Base-by-base conservation (phyloP, 768 basidiomycete genomes). In the Crucibulum laeve region DNA sequence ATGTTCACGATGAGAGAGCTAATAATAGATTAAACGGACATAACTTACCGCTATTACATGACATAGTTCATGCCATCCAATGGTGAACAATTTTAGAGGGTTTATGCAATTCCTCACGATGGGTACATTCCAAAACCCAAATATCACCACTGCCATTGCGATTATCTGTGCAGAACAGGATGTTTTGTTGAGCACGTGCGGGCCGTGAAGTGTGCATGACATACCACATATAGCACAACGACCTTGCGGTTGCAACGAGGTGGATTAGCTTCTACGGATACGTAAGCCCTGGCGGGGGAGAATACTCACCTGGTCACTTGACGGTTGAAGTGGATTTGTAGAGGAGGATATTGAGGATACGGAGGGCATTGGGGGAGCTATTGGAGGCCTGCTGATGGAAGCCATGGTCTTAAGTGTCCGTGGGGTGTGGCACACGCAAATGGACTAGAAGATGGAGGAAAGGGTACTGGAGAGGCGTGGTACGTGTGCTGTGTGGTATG, bases 41-140 rank as follows among this genome's bases (percentile, higher is more conserved):
- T 22, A 22, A 70, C 84, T 43, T 50, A 91, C 90, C 28, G 80
- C 79, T 38, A 74, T 69, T 55, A 91, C 83, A 60, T 93, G 91
- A 56, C 86, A 91, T 13, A 92, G 71, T 58, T 93, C 91, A 55
- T 93, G 91, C 77, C 81, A 89, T 33, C 89, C 90, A 47, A 92
- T 91, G 41, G 88, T 87, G 58, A 92, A 84, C 11, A 92, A 70
- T 61, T 92, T 92, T 53, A 92, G 73, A 6, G 90, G 90, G 56
- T 79, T 87, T 55, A 91, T 91, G 64, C 87, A 56, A 55, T 81
- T 79, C 36, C 90, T 74, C 19, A 81, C 82, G 44, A 84, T 80
- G 3, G 90, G 90, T 33, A 91, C 85, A 63, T 84, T 87, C 90
- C 90, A 92, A 51, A 90, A 74, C 33, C 87, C 90, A 54, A 91